A percentile compares a stretch with the other conserved stretches of the same genome.
Conservation (phyloP, 768 basidiomycete genomes). For the Pilatotrama ljubarskyi region DNA sequence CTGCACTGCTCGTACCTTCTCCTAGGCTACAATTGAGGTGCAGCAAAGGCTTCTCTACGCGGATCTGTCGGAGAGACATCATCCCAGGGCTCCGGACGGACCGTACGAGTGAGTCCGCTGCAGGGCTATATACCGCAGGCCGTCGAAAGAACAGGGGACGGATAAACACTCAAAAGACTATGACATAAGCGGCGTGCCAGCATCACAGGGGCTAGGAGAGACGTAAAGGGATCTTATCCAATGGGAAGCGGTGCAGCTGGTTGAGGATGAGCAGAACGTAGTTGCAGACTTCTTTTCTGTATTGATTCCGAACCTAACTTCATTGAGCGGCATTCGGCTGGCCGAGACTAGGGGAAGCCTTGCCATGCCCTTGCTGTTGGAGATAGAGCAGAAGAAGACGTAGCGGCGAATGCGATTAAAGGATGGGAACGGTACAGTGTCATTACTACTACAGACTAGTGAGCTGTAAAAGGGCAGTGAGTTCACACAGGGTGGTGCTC, state of each 20-base stretch:
- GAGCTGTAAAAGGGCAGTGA: slow-evolving; percentile 16
- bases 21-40: slow-evolving; percentile 53
- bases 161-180: slow-evolving; percentile 14
- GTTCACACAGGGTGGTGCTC: not conserved
- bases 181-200: slow-evolving; percentile 17
- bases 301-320: slow-evolving; percentile 2
- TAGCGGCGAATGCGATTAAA: slow-evolving; percentile 15
- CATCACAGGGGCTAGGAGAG: slow-evolving; percentile 12
- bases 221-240: slow-evolving; percentile 11
- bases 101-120: not conserved
- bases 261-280: not conserved
- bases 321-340: slow-evolving; percentile 5
- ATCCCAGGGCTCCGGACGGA: not conserved
- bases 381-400: not conserved
- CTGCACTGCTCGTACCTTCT: slow-evolving; percentile 46
- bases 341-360: slow-evolving; percentile 1
- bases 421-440: slow-evolving; percentile 15
- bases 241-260: slow-evolving; percentile 9
- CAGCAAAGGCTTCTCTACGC: slow-evolving; percentile 48
- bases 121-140: slow-evolving; percentile 4
- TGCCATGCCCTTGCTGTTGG: not conserved
- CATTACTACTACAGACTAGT: slow-evolving; percentile 22
- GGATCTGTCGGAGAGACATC: slow-evolving; percentile 35
- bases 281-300: slow-evolving; percentile 10
- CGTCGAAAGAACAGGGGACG: not conserved